Conservation (phyloP, 257 asterid species). For the Solanum gracilifrons region DNA sequence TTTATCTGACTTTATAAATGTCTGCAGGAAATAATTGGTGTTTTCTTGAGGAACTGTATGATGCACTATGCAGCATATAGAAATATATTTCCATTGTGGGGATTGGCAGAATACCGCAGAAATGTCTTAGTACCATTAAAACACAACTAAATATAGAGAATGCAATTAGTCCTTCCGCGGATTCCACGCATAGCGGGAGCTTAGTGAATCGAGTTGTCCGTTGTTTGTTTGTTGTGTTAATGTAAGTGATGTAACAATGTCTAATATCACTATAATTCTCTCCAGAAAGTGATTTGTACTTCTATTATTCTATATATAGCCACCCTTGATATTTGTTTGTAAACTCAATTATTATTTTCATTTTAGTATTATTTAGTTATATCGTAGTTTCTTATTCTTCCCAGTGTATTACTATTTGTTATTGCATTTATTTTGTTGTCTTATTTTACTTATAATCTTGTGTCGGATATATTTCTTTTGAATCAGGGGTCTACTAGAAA, state of each 20-base stretch:
- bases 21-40: slow-evolving; percentile 61
- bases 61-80: slow-evolving; percentile 63
- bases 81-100: slow-evolving; percentile 67
- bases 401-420: too few species aligned
- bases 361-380: background rate
- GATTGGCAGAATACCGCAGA: slow-evolving; percentile 67
- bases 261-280: background rate
- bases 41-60: slow-evolving; percentile 74
- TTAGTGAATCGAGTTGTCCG: background rate
- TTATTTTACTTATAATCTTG: too few species aligned
- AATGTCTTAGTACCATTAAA: slow-evolving; percentile 4
- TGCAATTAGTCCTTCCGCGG: background rate
- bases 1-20: background rate
- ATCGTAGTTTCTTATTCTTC: background rate
- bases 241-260: background rate
- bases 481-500: background rate
- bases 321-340: background rate
- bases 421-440: background rate
- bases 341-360: too few species aligned
- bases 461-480: too few species aligned
- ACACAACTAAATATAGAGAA: background rate
- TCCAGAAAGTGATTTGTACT: background rate
- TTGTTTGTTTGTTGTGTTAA: background rate
- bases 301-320: background rate
- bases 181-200: background rate